phyloP scores from a whole-genome alignment of 176 grass and related monocot genomes.

The Poa pratensis region DNA sequence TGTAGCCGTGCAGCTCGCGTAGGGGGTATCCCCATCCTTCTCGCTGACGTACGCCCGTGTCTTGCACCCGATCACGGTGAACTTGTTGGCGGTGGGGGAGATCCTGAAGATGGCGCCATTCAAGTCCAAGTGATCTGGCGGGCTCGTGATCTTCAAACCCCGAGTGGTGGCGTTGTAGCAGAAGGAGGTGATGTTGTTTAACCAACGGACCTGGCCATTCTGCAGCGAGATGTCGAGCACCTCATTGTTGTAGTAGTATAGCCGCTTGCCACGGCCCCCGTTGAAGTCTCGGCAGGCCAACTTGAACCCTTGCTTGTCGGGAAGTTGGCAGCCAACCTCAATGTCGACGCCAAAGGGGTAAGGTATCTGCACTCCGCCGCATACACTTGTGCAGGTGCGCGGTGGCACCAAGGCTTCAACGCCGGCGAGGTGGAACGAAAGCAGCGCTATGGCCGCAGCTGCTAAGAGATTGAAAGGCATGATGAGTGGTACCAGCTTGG shows the following conservation, averaged over 20 bases:
- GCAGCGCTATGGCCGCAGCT: background rate
- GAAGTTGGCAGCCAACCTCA: background rate
- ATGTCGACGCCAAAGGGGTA: background rate
- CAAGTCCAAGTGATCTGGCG: background rate
- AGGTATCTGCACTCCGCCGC: background rate
- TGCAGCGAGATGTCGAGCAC: background rate
- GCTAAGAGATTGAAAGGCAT: background rate
- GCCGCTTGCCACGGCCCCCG: constrained; percentile 2
- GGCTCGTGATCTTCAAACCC: background rate
- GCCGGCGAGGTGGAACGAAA: background rate
- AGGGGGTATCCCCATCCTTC: background rate
- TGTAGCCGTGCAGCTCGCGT: background rate
- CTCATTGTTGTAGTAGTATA: background rate
- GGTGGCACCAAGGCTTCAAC: background rate
- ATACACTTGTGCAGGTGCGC: background rate
- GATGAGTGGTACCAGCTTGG: background rate
- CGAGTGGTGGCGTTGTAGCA: background rate
- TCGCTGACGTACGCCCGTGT: background rate
- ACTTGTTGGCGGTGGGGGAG: background rate
- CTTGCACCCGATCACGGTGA: background rate
- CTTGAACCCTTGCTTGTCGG: constrained; percentile 1
- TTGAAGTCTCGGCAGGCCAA: background rate
- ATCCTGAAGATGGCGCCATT: background rate
- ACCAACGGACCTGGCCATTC: background rate
- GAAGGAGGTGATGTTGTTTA: constrained; percentile 19